Base-by-base conservation (phyloP, 78 protist species). In the Dictyostelium citrinum region DNA sequence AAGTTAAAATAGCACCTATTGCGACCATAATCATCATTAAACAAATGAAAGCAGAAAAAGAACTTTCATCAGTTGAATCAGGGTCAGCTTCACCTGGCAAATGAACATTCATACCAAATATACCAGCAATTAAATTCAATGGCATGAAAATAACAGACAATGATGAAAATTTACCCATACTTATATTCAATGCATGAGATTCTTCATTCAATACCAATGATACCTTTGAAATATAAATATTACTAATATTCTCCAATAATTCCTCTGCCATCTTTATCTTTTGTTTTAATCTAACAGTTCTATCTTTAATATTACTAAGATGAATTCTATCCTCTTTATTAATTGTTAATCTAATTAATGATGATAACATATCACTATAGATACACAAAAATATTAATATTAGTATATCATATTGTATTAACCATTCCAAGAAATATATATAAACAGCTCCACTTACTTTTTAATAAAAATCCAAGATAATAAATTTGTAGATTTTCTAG, bases 111-210 rank as follows among this genome's bases (percentile, higher is more conserved):
- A 86, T 86, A 29, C 92, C 92, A 39, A 86, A 77, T 14, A 86
- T 43, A 77, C 81, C 80, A 4, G 92, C 70, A 3, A 86, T 43
- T 49, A 51, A 64, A 41, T 27, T 86, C n/a, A 86, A 9, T 9
- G 92, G 92, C 92, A 86, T 86, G 39, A 86, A 86, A 16, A 86
- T 86, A 2, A 77, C 35, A 20, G 92, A 77, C 6, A 86, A 20
- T 27, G 84, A 33, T 11, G 84, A 78, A 29, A 78, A 78, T 39
- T 78, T 78, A 20, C 68, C 24, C 83, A 78, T 78, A 46, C 68
- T 61, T 10, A 64, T 58, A 64, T 86, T 86, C 27, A 86, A 45
- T 27, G 84, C 55, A 76, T 86, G 92, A 43, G 92, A 86, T 22
- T 86, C 92, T 31, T 86, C 92, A 27, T 86, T 77, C 37, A 77